Conservation (phyloP, 495 filamentous ascomycete species). For the Penicillium chermesinum region DNA sequence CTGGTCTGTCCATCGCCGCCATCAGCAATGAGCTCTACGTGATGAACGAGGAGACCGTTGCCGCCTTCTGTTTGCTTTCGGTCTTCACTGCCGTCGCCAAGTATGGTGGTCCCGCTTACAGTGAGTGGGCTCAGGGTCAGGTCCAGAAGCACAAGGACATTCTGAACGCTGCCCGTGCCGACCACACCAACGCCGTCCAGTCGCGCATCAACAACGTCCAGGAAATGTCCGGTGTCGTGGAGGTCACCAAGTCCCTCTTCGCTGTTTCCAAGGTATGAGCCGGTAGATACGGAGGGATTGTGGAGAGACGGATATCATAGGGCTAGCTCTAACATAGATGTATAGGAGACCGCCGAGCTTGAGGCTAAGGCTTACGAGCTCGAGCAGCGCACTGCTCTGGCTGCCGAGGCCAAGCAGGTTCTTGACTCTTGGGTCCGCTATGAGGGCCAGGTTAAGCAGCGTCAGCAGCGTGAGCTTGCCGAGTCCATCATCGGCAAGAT, state of each 20-base stretch:
- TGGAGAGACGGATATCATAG: not conserved
- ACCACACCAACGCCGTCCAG: constrained; percentile 94
- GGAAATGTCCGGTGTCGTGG: constrained; percentile 88
- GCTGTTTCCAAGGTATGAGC: constrained; percentile 85
- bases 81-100: constrained; percentile 86
- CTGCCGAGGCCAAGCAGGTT: constrained; percentile 85
- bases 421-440: constrained; percentile 98
- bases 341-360: constrained; percentile 89
- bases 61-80: constrained; percentile 80
- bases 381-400: constrained; percentile 87
- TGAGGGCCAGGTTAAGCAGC: constrained; percentile 95
- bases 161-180: constrained; percentile 84
- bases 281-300: not conserved
- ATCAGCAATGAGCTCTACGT: constrained; percentile 99
- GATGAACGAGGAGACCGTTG: constrained; percentile 95
- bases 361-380: constrained; percentile 95
- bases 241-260: constrained; percentile 94
- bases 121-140: constrained; percentile 84
- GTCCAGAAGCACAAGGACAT: constrained; percentile 84
- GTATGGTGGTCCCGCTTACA: constrained; percentile 88
- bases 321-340: constrained; percentile 2
- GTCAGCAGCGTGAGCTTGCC: constrained; percentile 94
- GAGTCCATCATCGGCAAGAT: constrained; percentile 92
- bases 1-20: constrained; percentile 85
- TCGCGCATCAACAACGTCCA: constrained; percentile 85